phyloP scores from a whole-genome alignment of 169 alveolate species.

The Blepharisma undulans region DNA sequence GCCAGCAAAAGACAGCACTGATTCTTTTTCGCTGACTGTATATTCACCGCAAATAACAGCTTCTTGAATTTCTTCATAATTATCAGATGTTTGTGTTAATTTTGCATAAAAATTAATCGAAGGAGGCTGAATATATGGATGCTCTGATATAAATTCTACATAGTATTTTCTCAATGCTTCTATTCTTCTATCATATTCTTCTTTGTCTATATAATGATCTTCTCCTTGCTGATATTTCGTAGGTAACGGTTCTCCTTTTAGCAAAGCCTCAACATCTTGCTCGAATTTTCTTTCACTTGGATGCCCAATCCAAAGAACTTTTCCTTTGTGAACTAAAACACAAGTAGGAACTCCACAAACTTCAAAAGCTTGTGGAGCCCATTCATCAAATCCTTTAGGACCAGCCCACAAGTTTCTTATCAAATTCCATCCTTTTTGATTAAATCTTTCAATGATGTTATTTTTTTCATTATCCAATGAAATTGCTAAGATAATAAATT shows the following conservation, averaged over 20 bases:
- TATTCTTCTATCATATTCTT: neutral
- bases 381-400: neutral
- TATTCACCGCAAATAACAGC: too few relatives aligned
- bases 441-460: constrained; percentile 27
- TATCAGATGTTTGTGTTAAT: too few relatives aligned
- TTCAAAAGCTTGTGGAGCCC: neutral
- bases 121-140: too few relatives aligned
- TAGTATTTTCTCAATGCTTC: too few relatives aligned
- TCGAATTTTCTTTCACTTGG: neutral
- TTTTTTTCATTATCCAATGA: constrained; percentile 42
- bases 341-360: neutral
- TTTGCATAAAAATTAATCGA: too few relatives aligned
- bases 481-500: constrained; percentile 27
- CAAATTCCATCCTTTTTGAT: constrained; percentile 32
- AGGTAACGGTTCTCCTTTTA: neutral
- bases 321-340: constrained; percentile 13
- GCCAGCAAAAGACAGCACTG: too few relatives aligned
- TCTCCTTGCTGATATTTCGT: neutral
- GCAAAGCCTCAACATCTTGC: neutral
- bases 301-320: neutral
- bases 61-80: too few relatives aligned
- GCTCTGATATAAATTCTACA: too few relatives aligned
- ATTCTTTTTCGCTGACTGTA: neutral
- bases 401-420: constrained; percentile 27
- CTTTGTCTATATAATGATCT: neutral